Evolutionary conservation across 768 basidiomycete genomes (phyloP).

Genomic region (Steccherinum ochraceum): DNA sequence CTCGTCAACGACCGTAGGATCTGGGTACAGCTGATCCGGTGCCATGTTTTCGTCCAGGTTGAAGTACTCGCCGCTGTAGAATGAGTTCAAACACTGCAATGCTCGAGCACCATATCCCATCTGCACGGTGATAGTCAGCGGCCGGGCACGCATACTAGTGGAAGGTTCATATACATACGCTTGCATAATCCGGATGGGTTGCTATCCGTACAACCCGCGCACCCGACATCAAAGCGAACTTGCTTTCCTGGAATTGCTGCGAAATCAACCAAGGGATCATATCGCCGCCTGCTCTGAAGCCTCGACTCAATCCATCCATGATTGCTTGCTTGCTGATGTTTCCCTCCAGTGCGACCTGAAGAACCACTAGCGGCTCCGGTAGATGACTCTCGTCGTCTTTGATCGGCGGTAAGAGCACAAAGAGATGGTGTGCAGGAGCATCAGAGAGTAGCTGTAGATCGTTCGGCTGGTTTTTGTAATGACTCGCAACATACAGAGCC

Average conservation of each 20-base stretch:
- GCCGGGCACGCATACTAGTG: too few relatives aligned
- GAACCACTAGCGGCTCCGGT: conserved; percentile 91
- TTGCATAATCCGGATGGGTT: conserved; percentile 92
- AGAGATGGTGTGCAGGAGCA: conserved; percentile 94
- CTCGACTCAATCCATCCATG: conserved; percentile 78
- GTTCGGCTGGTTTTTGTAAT: conserved; percentile 99
- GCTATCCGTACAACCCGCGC: conserved; percentile 90
- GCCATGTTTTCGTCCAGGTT: conserved; percentile 67
- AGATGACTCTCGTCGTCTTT: conserved; percentile 85
- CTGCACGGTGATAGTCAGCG: too few relatives aligned
- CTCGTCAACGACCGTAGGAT: conserved; percentile 43
- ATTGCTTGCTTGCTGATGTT: conserved; percentile 82
- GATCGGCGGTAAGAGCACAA: conserved; percentile 90
- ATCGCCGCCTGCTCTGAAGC: conserved; percentile 85
- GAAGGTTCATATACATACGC: conserved; percentile 41
- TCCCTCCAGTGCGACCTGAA: conserved; percentile 95
- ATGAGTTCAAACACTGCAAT: conserved; percentile 78
- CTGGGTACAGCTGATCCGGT: conserved; percentile 53
- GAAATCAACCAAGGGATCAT: conserved; percentile 97
- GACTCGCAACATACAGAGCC: conserved; percentile 94
- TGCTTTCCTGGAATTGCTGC: conserved; percentile 93
- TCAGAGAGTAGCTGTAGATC: conserved; percentile 97
- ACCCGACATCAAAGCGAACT: conserved; percentile 88
- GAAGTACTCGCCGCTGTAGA: conserved; percentile 91
- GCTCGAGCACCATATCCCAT: conserved; percentile 97